Evolutionary conservation across 1,284 basidiomycete species (phyloP).

Genomic region (Pulveroboletus sp.): DNA sequence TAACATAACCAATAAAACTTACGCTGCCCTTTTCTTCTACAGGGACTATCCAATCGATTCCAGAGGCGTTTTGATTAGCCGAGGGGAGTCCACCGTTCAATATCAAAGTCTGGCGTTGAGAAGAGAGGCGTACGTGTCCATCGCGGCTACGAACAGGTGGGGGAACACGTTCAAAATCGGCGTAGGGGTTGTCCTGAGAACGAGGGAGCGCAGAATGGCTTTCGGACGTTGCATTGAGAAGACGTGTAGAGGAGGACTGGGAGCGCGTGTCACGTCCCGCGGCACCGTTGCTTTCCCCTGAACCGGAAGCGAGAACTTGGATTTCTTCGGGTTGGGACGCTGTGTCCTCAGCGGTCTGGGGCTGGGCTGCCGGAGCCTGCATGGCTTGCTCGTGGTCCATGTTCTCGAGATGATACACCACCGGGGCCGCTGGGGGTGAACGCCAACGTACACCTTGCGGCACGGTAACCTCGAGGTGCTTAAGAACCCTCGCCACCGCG

Average conservation of each 20-base stretch:
- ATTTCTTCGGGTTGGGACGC: neutral
- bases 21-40: slow-evolving; percentile 25
- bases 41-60: slow-evolving; percentile 34
- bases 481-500: too few relatives aligned
- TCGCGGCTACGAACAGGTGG: slow-evolving; percentile 21
- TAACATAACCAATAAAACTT: neutral
- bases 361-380: neutral
- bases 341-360: neutral
- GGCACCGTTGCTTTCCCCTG: neutral
- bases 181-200: slow-evolving; percentile 8
- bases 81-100: neutral
- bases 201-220: neutral
- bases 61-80: slow-evolving; percentile 2
- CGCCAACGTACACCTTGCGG: neutral
- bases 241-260: slow-evolving; percentile 12
- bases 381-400: slow-evolving; percentile 20
- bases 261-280: slow-evolving; percentile 1
- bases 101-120: slow-evolving; percentile 6
- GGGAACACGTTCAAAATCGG: slow-evolving; percentile 12
- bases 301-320: neutral
- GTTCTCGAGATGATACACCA: neutral
- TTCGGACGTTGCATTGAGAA: slow-evolving; percentile 8
- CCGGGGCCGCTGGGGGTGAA: neutral
- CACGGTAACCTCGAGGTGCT: neutral
- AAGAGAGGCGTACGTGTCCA: slow-evolving; percentile 7